Conservation (phyloP, 2,329 filamentous ascomycete genomes). For the Aspergillus spinulosporus region DNA sequence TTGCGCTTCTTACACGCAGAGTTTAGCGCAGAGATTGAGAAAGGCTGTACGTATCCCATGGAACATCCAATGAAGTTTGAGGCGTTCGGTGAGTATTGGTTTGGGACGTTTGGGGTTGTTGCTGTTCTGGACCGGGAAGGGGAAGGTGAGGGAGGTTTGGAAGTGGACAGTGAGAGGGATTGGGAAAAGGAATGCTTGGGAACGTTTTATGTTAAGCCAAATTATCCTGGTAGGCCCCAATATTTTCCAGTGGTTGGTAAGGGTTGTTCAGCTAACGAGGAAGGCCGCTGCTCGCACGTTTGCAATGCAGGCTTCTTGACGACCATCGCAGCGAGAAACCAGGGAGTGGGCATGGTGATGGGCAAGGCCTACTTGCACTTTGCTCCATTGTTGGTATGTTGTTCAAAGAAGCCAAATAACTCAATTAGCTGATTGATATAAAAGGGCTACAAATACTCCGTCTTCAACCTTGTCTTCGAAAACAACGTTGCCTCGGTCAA, state of each 20-base stretch:
- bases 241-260: not conserved
- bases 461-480: slow-evolving; percentile 44
- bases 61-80: slow-evolving; percentile 34
- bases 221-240: slow-evolving; percentile 39
- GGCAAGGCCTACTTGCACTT: slow-evolving; percentile 39
- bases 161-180: slow-evolving; percentile 32
- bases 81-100: slow-evolving; percentile 39
- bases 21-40: slow-evolving; percentile 38
- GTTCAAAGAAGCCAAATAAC: not conserved
- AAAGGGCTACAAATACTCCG: slow-evolving; percentile 44
- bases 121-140: slow-evolving; percentile 27
- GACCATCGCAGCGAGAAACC: slow-evolving; percentile 33
- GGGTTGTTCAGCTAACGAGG: too few relatives aligned
- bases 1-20: slow-evolving; percentile 33
- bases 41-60: slow-evolving; percentile 43
- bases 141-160: slow-evolving; percentile 13
- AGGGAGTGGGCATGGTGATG: slow-evolving; percentile 39
- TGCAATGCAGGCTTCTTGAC: slow-evolving; percentile 43
- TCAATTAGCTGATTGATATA: slow-evolving; percentile 8
- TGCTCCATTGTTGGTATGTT: slow-evolving; percentile 37
- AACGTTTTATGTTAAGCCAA: slow-evolving; percentile 45
- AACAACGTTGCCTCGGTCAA: slow-evolving; percentile 42
- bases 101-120: slow-evolving; percentile 40
- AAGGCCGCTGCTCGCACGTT: slow-evolving; percentile 42
- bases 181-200: slow-evolving; percentile 40